Percentiles rank a stretch among this genome's conserved stretches.
Evolutionary conservation across 306 rosid genomes (phyloP).

Genomic region (Purshia tridentata): DNA sequence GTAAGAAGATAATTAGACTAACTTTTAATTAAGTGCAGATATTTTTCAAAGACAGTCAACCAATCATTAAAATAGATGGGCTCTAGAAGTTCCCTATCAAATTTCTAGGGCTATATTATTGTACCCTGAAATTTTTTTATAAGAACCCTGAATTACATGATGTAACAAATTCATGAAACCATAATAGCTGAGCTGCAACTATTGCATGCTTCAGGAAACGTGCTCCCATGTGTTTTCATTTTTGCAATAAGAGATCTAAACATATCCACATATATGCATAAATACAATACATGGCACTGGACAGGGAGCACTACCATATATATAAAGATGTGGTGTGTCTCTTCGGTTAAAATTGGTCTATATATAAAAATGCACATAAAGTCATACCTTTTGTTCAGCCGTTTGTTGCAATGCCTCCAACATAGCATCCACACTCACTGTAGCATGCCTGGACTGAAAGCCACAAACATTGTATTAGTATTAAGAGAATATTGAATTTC

Average conservation of each 20-base stretch:
- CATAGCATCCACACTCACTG: slow-evolving; percentile 83
- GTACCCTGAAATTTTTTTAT: neutral
- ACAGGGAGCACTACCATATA: neutral
- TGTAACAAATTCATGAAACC: neutral
- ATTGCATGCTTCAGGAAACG: slow-evolving; percentile 2
- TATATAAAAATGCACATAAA: neutral
- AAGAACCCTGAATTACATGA: neutral
- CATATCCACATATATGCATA: neutral
- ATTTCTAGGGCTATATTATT: neutral
- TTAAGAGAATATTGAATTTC: neutral
- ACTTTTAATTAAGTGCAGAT: neutral
- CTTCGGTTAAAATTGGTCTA: neutral
- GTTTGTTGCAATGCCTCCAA: slow-evolving; percentile 75
- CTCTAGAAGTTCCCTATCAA: neutral
- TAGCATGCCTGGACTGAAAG: slow-evolving; percentile 91
- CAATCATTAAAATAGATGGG: neutral
- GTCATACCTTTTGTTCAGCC: slow-evolving; percentile 47
- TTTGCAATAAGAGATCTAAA: neutral
- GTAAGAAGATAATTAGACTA: neutral
- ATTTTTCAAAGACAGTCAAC: neutral
- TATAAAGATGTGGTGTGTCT: neutral
- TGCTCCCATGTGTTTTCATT: neutral
- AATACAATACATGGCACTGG: neutral
- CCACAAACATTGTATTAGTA: slow-evolving; percentile 21
- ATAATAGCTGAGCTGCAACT: neutral